Conservation (phyloP, 257 asterid genomes). For the Solanum bulbocastanum region DNA sequence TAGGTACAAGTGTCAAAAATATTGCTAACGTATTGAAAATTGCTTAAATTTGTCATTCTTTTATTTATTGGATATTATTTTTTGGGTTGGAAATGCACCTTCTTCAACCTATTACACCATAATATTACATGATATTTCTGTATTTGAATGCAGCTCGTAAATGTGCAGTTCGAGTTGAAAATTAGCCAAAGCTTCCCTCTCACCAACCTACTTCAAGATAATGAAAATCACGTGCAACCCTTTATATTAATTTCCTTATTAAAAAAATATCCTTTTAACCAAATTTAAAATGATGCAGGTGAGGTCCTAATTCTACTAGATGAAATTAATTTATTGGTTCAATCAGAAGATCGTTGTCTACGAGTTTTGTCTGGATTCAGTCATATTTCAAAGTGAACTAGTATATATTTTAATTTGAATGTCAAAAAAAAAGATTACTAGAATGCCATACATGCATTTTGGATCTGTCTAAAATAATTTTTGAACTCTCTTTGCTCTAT, state of each 20-base stretch:
- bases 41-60: neutral
- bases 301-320: neutral
- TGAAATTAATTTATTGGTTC: no score
- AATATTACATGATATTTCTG: no score
- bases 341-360: no score
- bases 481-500: neutral
- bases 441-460: neutral
- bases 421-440: neutral
- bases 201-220: neutral
- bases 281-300: neutral
- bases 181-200: neutral
- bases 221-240: neutral
- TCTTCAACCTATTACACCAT: neutral
- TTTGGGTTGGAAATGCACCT: neutral
- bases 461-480: neutral
- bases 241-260: neutral
- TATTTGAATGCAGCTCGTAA: neutral
- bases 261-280: neutral
- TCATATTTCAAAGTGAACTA: neutral
- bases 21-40: neutral
- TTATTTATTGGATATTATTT: neutral
- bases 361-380: neutral
- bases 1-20: neutral
- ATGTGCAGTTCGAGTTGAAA: neutral
- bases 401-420: neutral